Percentiles rank a stretch among this genome's conserved stretches.
phyloP scores from a whole-genome alignment of 176 grass and related monocot genomes.

The Metroxylon sagu region DNA sequence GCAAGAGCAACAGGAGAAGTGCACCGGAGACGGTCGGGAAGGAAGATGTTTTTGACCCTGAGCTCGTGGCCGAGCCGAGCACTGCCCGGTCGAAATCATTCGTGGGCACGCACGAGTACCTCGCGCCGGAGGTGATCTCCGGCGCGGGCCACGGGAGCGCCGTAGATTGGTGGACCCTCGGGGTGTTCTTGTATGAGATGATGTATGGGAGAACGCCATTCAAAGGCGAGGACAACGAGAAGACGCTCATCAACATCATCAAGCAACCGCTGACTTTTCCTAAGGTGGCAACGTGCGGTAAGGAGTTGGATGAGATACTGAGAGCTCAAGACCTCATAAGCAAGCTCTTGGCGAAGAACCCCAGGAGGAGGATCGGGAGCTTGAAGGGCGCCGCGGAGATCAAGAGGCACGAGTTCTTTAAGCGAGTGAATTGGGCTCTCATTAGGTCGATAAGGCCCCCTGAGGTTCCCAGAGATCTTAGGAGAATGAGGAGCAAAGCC shows the following conservation, averaged over 20 bases:
- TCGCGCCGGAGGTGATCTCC: constrained; percentile 91
- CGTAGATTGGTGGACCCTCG: constrained; percentile 91
- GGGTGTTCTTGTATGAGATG: constrained; percentile 95
- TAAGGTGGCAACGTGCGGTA: not conserved
- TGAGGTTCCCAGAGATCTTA: constrained; percentile 35
- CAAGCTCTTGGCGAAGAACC: constrained; percentile 64
- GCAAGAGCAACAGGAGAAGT: constrained; percentile 23
- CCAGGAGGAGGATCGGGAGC: constrained; percentile 55
- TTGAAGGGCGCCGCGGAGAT: constrained; percentile 62
- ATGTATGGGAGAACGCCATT: constrained; percentile 72
- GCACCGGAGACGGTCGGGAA: constrained; percentile 13
- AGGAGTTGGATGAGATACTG: constrained; percentile 44
- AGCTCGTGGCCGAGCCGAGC: constrained; percentile 80
- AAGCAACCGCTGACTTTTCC: constrained; percentile 65
- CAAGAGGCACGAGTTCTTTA: constrained; percentile 79
- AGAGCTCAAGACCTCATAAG: constrained; percentile 57
- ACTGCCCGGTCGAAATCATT: constrained; percentile 70
- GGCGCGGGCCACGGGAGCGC: constrained; percentile 81
- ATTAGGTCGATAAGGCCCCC: constrained; percentile 77
- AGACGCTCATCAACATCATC: constrained; percentile 76
- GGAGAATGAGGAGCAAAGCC: constrained; percentile 9
- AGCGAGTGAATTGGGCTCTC: constrained; percentile 79
- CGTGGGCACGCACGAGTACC: constrained; percentile 95
- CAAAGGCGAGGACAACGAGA: constrained; percentile 73
- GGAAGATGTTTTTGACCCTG: constrained; percentile 19